These are phyloP conservation scores for Sistotremastrum niveocremeum DNA, from an alignment of 768 basidiomycete species.

Conservation along the genomic window DNA sequence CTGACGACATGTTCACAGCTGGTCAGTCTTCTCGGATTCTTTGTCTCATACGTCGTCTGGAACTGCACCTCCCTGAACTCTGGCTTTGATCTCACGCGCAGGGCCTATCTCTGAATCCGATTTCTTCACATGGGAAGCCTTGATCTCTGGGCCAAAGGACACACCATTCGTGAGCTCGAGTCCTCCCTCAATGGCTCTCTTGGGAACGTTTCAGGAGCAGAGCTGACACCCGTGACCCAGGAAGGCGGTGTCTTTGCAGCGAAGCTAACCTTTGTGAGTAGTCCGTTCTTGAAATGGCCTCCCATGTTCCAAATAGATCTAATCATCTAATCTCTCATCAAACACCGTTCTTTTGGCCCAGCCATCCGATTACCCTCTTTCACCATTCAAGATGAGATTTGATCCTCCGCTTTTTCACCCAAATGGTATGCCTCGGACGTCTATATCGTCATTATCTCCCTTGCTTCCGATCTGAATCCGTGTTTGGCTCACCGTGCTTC, in stretches of 20 bases:
- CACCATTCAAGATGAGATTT: slow-evolving; percentile 99
- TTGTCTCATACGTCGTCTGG: not conserved
- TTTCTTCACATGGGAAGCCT: slow-evolving; percentile 93
- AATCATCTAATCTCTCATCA: slow-evolving; percentile 1
- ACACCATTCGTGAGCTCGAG: slow-evolving; percentile 69
- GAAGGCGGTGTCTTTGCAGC: slow-evolving; percentile 94
- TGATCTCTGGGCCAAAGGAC: slow-evolving; percentile 87
- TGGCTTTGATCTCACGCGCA: slow-evolving; percentile 15
- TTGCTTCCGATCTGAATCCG: no score
- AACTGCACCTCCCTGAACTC: not conserved
- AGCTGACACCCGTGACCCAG: slow-evolving; percentile 22
- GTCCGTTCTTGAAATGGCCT: slow-evolving; percentile 5
- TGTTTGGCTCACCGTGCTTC: no score
- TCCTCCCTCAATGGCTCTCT: slow-evolving; percentile 1
- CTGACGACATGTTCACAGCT: slow-evolving; percentile 95
- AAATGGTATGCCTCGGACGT: slow-evolving; percentile 55
- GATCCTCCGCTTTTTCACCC: slow-evolving; percentile 96
- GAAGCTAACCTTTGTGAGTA: slow-evolving; percentile 79
- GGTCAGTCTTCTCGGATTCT: slow-evolving; percentile 28
- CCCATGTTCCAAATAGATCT: slow-evolving; percentile 1
- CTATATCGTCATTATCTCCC: not conserved
- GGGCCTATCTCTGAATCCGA: slow-evolving; percentile 86
- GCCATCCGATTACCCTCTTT: slow-evolving; percentile 92
- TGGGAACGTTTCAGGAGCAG: not conserved
- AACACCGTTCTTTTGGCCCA: slow-evolving; percentile 15